Conservation (phyloP, 2,329 filamentous ascomycete genomes). For the Mycocentrospora acerina region DNA sequence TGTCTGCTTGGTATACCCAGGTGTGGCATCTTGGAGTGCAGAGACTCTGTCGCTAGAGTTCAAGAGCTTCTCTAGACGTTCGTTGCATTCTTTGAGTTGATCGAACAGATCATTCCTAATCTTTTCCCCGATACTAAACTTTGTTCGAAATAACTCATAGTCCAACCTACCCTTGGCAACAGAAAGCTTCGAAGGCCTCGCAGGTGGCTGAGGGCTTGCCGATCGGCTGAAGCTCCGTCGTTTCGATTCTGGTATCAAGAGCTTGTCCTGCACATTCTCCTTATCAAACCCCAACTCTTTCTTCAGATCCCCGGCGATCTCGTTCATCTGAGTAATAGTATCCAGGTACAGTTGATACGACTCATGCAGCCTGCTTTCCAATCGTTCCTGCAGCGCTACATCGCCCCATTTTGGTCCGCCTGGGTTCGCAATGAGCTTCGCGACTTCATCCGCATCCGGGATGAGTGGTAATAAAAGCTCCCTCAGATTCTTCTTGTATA, state of each 20-base stretch:
- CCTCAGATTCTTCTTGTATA: slow-evolving; percentile 18
- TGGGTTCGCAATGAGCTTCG: slow-evolving; percentile 11
- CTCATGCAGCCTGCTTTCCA: slow-evolving; percentile 14
- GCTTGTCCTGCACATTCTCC: slow-evolving; percentile 10
- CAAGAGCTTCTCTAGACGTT: slow-evolving; percentile 20
- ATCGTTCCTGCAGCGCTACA: slow-evolving; percentile 8
- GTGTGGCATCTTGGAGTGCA: slow-evolving; percentile 6
- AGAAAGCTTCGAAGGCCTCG: too few species aligned
- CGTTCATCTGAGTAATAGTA: slow-evolving; percentile 16
- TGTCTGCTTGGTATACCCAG: slow-evolving; percentile 6
- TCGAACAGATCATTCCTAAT: slow-evolving; percentile 14
- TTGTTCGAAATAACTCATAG: slow-evolving; percentile 17
- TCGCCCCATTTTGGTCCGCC: slow-evolving; percentile 10
- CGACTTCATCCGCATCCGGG: slow-evolving; percentile 9
- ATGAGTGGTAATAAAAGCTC: slow-evolving; percentile 15
- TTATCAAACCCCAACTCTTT: slow-evolving; percentile 17
- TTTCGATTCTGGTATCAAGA: slow-evolving; percentile 2
- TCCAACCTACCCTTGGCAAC: slow-evolving; percentile 1
- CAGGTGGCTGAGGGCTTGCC: background rate
- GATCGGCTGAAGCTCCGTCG: slow-evolving; percentile 1
- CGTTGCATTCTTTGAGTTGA: slow-evolving; percentile 19
- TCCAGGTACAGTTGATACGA: slow-evolving; percentile 18
- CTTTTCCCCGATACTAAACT: slow-evolving; percentile 16
- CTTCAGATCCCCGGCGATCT: slow-evolving; percentile 10
- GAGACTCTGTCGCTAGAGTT: slow-evolving; percentile 17